Conservation (phyloP, 2,329 filamentous ascomycete species). For the Simplicillium sp. region DNA sequence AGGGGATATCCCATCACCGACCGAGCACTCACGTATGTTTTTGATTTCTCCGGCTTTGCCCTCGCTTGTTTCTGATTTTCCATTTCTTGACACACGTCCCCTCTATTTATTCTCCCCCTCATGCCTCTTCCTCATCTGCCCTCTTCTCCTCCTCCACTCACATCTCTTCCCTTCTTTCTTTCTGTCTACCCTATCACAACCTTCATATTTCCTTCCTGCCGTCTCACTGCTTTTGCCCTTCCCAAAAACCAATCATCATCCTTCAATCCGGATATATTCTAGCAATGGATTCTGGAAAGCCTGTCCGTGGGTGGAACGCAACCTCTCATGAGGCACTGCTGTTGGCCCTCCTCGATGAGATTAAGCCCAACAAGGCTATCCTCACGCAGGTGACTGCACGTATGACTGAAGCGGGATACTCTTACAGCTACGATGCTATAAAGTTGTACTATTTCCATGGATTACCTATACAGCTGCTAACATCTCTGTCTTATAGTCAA, state of each 20-base stretch:
- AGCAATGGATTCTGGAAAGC: slow-evolving; percentile 9
- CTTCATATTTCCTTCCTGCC: slow-evolving; percentile 4
- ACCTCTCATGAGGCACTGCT: slow-evolving; percentile 28
- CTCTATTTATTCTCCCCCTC: slow-evolving; percentile 1
- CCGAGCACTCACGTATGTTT: slow-evolving; percentile 29
- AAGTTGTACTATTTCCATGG: slow-evolving; percentile 8
- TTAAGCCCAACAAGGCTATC: slow-evolving; percentile 22
- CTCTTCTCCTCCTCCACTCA: slow-evolving; percentile 4
- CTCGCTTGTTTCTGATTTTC: background rate
- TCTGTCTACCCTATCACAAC: slow-evolving; percentile 4
- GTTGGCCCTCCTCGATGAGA: slow-evolving; percentile 22
- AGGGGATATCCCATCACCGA: slow-evolving; percentile 30
- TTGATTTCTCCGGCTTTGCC: slow-evolving; percentile 4
- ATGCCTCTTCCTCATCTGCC: slow-evolving; percentile 4
- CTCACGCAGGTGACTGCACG: slow-evolving; percentile 20
- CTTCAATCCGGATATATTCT: slow-evolving; percentile 6
- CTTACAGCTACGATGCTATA: slow-evolving; percentile 28
- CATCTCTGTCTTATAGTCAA: background rate
- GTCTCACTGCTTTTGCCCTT: slow-evolving; percentile 1
- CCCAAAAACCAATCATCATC: slow-evolving; percentile 2
- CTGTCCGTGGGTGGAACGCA: slow-evolving; percentile 21
- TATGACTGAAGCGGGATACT: slow-evolving; percentile 24
- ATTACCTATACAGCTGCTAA: background rate
- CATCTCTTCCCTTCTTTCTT: background rate
- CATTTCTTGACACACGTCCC: background rate